phyloP scores from a whole-genome alignment of 1,139 yeast genomes.

The Arxiozyma slooffiae region DNA sequence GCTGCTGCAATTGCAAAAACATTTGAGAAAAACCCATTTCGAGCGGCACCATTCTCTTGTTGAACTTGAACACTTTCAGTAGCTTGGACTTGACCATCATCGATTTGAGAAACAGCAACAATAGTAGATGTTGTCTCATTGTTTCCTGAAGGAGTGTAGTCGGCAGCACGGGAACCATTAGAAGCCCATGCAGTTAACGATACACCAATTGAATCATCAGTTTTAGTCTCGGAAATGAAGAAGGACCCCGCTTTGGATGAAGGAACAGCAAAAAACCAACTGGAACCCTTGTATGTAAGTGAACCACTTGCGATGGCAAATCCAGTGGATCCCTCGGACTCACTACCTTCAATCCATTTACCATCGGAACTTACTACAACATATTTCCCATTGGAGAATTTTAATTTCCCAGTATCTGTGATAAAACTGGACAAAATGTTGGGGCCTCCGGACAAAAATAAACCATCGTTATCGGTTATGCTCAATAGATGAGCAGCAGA shows the following conservation, averaged over 20 bases:
- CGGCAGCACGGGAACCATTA: constrained; percentile 7
- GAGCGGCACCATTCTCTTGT: constrained; percentile 11
- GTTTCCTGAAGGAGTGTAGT: constrained; percentile 5
- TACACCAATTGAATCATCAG: constrained; percentile 7
- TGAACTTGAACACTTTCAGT: constrained; percentile 6
- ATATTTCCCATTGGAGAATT: constrained; percentile 20
- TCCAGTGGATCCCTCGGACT: constrained; percentile 19
- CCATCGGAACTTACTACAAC: constrained; percentile 17
- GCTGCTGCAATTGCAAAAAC: constrained; percentile 11
- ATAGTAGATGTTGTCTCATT: constrained; percentile 1
- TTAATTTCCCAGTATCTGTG: constrained; percentile 10
- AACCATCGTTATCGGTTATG: constrained; percentile 8
- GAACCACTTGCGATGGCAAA: constrained; percentile 20
- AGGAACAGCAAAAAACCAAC: constrained; percentile 18
- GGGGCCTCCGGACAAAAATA: background rate
- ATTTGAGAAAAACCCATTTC: constrained; percentile 8
- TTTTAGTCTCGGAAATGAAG: constrained; percentile 7
- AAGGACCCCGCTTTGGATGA: constrained; percentile 3
- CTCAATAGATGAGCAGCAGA: constrained; percentile 23
- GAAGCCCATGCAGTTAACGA: constrained; percentile 8
- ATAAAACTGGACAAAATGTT: background rate
- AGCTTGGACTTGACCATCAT: constrained; percentile 10
- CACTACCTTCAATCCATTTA: constrained; percentile 10
- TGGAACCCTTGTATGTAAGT: constrained; percentile 18
- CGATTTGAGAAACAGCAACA: constrained; percentile 8